phyloP scores from a whole-genome alignment of 2,329 filamentous ascomycete genomes.

The Arthrocladium fulminans region DNA sequence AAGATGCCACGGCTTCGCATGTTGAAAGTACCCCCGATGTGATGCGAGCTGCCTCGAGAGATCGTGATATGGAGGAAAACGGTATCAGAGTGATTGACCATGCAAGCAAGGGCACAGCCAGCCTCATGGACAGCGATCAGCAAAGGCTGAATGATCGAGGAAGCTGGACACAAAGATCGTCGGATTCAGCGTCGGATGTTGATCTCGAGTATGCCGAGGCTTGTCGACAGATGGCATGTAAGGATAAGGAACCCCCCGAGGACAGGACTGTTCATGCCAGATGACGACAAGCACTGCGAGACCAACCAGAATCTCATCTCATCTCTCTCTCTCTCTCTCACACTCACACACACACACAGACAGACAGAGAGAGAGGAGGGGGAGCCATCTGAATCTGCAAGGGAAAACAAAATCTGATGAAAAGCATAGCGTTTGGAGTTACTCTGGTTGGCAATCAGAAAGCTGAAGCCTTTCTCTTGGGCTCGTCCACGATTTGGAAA shows the following conservation, averaged over 20 bases:
- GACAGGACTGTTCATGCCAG: no score
- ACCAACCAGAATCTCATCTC: no score
- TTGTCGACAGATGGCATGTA: slow-evolving; percentile 17
- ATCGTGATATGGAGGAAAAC: slow-evolving; percentile 22
- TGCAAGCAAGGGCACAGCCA: slow-evolving; percentile 8
- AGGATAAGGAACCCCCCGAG: slow-evolving; percentile 12
- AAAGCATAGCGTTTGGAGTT: no score
- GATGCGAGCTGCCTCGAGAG: slow-evolving; percentile 19
- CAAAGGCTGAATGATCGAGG: slow-evolving; percentile 12
- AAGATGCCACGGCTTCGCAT: slow-evolving; percentile 7
- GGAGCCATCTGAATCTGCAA: no score
- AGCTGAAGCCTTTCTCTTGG: neutral
- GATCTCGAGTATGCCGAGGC: slow-evolving; percentile 22
- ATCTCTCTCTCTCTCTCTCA: no score
- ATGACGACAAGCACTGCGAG: no score
- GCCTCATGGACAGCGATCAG: slow-evolving; percentile 15
- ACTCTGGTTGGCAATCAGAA: neutral
- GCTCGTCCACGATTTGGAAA: neutral
- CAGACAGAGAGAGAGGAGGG: no score
- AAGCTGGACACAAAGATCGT: slow-evolving; percentile 16
- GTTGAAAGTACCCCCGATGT: slow-evolving; percentile 15
- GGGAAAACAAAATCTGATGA: no score
- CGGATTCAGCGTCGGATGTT: slow-evolving; percentile 17
- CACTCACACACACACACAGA: no score
- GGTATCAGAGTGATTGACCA: slow-evolving; percentile 17